phyloP scores from a whole-genome alignment of 164 flowering plant genomes.

The Berberis vulgaris region DNA sequence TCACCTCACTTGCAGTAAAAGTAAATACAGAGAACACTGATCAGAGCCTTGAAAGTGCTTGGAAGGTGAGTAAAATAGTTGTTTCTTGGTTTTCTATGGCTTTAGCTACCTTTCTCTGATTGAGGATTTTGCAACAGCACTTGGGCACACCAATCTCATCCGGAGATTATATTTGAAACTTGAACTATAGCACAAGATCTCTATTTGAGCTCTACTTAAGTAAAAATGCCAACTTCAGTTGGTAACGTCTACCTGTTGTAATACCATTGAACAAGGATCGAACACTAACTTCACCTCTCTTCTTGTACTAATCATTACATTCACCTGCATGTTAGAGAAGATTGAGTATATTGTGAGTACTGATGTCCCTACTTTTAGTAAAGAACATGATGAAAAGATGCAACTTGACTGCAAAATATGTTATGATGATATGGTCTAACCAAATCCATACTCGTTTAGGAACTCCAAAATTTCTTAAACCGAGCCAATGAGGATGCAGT shows the following conservation, averaged over 20 bases:
- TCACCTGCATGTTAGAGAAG: neutral
- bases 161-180: too few relatives aligned
- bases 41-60: slow-evolving; percentile 88
- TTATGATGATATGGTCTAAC: neutral
- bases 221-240: too few relatives aligned
- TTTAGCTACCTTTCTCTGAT: neutral
- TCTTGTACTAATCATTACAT: too few relatives aligned
- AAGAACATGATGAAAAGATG: too few relatives aligned
- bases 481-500: slow-evolving; percentile 47
- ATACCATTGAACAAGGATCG: too few relatives aligned
- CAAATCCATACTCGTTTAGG: slow-evolving; percentile 33
- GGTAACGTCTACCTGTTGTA: too few relatives aligned
- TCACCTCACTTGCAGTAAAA: slow-evolving; percentile 80
- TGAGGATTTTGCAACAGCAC: slow-evolving; percentile 1
- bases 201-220: too few relatives aligned
- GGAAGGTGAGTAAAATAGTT: slow-evolving; percentile 56
- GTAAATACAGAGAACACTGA: slow-evolving; percentile 62
- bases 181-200: too few relatives aligned
- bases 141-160: too few relatives aligned
- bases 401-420: neutral
- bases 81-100: neutral
- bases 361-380: too few relatives aligned
- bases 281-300: too few relatives aligned
- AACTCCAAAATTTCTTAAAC: slow-evolving; percentile 67
- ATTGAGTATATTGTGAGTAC: too few relatives aligned